Conservation (phyloP, 176 grass and related monocot genomes). For the Oryza longistaminata region DNA sequence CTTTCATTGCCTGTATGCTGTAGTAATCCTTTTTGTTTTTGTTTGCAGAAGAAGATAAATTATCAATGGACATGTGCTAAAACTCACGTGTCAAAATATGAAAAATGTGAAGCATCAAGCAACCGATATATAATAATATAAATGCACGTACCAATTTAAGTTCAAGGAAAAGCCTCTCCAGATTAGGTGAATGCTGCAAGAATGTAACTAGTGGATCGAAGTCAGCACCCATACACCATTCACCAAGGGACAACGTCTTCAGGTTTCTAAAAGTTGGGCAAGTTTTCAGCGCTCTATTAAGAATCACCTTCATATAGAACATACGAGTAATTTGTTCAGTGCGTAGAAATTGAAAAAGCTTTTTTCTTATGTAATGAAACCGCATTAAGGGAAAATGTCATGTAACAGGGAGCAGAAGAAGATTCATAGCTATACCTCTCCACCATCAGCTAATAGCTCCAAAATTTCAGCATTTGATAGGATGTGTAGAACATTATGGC, state of each 20-base stretch:
- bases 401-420: too few species aligned
- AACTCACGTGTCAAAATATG: too few species aligned
- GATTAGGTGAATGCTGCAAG: slow-evolving; percentile 30
- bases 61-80: too few species aligned
- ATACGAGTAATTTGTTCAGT: too few species aligned
- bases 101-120: background rate
- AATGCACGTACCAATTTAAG: slow-evolving; percentile 19
- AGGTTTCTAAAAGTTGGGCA: slow-evolving; percentile 39
- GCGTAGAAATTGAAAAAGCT: too few species aligned
- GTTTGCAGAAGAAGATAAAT: too few species aligned
- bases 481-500: slow-evolving; percentile 7
- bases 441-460: slow-evolving; percentile 30
- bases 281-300: slow-evolving; percentile 26
- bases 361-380: too few species aligned
- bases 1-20: background rate
- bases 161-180: slow-evolving; percentile 33
- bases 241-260: slow-evolving; percentile 46
- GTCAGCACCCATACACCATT: slow-evolving; percentile 37
- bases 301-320: slow-evolving; percentile 30
- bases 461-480: slow-evolving; percentile 31
- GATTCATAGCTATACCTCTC: slow-evolving; percentile 11
- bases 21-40: slow-evolving; percentile 8
- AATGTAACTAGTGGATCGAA: slow-evolving; percentile 32
- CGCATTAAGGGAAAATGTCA: too few species aligned
- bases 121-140: too few species aligned